Evolutionary conservation across 2,329 filamentous ascomycete genomes (phyloP), one percentile per base, ranked within the genome.

Genomic region (Epichloe typhina): DNA sequence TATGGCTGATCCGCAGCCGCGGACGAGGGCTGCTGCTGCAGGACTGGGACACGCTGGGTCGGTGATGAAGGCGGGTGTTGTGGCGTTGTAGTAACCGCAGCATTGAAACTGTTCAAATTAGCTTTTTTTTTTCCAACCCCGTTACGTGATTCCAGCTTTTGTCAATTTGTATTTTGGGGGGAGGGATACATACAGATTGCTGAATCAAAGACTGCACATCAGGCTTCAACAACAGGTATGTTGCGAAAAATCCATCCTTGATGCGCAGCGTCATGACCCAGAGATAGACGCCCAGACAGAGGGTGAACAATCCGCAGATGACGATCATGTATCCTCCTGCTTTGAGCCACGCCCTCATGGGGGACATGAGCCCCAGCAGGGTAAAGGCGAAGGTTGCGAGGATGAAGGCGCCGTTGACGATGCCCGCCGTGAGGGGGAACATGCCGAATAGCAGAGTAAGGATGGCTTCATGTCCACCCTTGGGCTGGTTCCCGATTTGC

Each of bases 41-140:
- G 84, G 79, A 61, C 81, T 86, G 9, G 80, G 75, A 65, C 87
- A 93, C 2, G 75, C 79, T 5, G 65, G 56, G 59, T 90, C 83
- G 51, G 77, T 80, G 55, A 88, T 73, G 63, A 90, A 91, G 48
- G 82, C 80, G 11, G 84, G 84, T 12, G 79, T 75, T 4, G 82
- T 84, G 64, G 76, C 80, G 69, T 89, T 88, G 58, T 78, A 69
- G 69, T 87, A 93, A 54, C 87, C 87, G 59, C 87, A 93, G 77
- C 87, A 93, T 59, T 79, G 64, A 64, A 91, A 90, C 81, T 88
- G 61, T 45, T 13, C 21, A 4, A 37, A 11, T 7, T 26, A 13
- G 13, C 37, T 52, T 4, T 43, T 48, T 40, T 38, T 12, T 43
- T 48, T 37, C 5, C 47, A 23, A 7, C 39, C 5, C 6, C 33